phyloP scores from a whole-genome alignment of 768 basidiomycete genomes.

The Boletus tomentosulus region DNA sequence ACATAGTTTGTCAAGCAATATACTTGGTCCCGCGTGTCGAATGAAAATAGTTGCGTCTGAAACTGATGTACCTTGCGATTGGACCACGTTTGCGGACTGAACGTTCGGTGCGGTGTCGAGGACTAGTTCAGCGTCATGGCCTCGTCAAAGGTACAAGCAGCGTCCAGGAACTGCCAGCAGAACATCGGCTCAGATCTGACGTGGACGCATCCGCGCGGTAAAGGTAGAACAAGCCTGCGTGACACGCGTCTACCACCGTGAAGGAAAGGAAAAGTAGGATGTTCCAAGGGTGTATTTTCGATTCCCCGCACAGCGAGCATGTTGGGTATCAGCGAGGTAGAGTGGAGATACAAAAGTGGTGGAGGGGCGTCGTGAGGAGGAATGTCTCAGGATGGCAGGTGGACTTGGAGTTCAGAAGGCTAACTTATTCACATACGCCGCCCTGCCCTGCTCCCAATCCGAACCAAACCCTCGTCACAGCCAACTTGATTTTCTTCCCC shows the following conservation, averaged over 20 bases:
- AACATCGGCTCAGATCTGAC: too few relatives aligned
- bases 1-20: neutral
- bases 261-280: neutral
- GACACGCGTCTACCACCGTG: neutral
- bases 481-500: constrained; percentile 7
- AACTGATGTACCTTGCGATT: neutral
- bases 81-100: neutral
- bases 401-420: constrained; percentile 8
- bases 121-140: neutral
- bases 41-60: neutral
- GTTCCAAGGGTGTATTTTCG: neutral
- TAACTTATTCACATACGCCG: constrained; percentile 25
- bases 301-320: neutral
- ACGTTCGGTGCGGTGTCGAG: neutral
- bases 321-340: too few relatives aligned
- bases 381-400: constrained; percentile 22
- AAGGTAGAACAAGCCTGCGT: neutral
- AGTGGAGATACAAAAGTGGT: neutral
- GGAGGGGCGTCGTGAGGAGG: constrained; percentile 1
- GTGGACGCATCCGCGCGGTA: neutral
- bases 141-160: neutral
- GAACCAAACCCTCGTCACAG: constrained; percentile 15
- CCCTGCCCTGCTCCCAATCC: constrained; percentile 21
- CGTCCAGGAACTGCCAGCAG: neutral
- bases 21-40: neutral